A percentile compares a stretch with the other conserved stretches of the same genome.
Conservation (phyloP, 768 basidiomycete species). For the Infundibulicybe gibba region DNA sequence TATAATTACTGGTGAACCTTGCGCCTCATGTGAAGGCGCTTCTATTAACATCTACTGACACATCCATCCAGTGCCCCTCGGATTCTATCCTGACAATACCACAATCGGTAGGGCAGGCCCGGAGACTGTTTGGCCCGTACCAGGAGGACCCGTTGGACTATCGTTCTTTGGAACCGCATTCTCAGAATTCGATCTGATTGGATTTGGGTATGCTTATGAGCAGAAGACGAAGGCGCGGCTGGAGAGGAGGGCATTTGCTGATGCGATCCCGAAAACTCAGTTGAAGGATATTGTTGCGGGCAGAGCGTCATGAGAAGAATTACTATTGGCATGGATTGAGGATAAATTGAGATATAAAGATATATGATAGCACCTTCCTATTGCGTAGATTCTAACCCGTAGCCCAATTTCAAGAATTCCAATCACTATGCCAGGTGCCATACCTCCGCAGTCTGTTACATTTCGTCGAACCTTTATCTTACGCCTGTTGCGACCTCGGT, state of each 20-base stretch:
- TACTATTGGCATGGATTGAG: too few species aligned
- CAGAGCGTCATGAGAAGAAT: too few species aligned
- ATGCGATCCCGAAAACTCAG: conserved; percentile 55
- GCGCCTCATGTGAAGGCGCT: neutral
- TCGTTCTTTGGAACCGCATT: conserved; percentile 62
- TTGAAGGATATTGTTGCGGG: conserved; percentile 27
- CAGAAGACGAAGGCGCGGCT: conserved; percentile 55
- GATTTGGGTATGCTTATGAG: conserved; percentile 63
- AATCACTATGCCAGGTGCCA: too few species aligned
- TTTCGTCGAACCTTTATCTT: too few species aligned
- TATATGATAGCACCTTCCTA: too few species aligned
- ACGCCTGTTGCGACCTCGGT: too few species aligned
- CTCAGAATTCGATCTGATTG: conserved; percentile 54
- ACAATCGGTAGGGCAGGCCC: conserved; percentile 35
- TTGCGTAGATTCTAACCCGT: too few species aligned
- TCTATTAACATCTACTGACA: neutral
- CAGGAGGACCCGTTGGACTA: conserved; percentile 58
- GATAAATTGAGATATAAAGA: too few species aligned
- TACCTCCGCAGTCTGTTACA: too few species aligned
- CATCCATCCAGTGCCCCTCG: conserved; percentile 46
- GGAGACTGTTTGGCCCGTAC: conserved; percentile 42
- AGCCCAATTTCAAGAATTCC: too few species aligned
- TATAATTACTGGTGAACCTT: conserved; percentile 56
- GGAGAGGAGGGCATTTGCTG: conserved; percentile 42
- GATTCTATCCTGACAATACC: conserved; percentile 50